Evolutionary conservation across 768 basidiomycete species (phyloP).

Genomic region (Russula lepida): DNA sequence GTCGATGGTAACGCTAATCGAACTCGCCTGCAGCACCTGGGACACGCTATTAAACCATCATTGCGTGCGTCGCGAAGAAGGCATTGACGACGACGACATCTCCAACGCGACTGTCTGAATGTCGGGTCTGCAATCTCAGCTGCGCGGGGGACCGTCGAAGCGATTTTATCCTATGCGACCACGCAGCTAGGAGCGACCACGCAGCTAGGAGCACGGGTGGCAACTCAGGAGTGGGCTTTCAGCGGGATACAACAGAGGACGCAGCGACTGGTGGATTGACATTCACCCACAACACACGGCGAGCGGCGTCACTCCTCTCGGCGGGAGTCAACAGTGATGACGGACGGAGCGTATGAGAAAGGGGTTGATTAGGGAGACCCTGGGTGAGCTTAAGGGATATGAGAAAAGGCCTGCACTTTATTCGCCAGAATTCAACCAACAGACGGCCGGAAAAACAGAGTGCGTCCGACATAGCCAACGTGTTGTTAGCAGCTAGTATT

Average conservation of each 20-base stretch:
- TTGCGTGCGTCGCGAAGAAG: slow-evolving; percentile 51
- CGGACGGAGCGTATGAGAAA: slow-evolving; percentile 59
- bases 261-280: slow-evolving; percentile 21
- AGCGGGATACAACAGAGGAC: slow-evolving; percentile 38
- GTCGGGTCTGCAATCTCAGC: slow-evolving; percentile 52
- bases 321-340: slow-evolving; percentile 39
- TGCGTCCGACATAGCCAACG: slow-evolving; percentile 45
- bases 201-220: slow-evolving; percentile 74
- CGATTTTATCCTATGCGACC: slow-evolving; percentile 56
- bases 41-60: slow-evolving; percentile 57
- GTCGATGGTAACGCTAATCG: slow-evolving; percentile 80
- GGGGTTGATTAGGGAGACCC: slow-evolving; percentile 77
- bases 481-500: slow-evolving; percentile 31
- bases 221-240: slow-evolving; percentile 26
- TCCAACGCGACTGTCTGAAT: slow-evolving; percentile 30
- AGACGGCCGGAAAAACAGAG: slow-evolving; percentile 34
- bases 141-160: slow-evolving; percentile 56
- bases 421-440: slow-evolving; percentile 50
- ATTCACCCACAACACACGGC: slow-evolving; percentile 23
- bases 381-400: slow-evolving; percentile 55
- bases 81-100: slow-evolving; percentile 35
- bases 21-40: slow-evolving; percentile 67
- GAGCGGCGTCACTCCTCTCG: slow-evolving; percentile 39
- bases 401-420: slow-evolving; percentile 57
- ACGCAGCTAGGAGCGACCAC: slow-evolving; percentile 72